Base-by-base conservation (phyloP, 1,284 basidiomycete genomes). In the Hypsizygus ulmarius region DNA sequence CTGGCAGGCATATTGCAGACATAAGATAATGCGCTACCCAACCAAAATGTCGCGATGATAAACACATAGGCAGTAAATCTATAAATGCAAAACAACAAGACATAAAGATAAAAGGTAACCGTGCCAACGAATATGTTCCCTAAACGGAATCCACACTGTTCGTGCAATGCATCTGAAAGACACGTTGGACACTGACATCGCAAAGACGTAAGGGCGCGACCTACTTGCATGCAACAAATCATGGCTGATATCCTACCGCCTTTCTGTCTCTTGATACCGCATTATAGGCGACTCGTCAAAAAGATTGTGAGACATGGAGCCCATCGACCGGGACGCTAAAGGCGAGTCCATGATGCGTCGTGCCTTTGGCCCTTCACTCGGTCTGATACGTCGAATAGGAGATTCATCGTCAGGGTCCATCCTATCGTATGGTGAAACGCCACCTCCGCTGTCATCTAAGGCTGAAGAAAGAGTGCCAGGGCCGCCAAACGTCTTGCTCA, bases 271-370 rank as follows among this genome's bases (percentile, higher is more conserved):
- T 35, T 55, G 52, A 15, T 54, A 59, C 30, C 66, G 59, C 57
- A 69, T 59, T n/a, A 69, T 54, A 29, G 67, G 68, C 5, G 68
- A 69, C 40, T 69, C 69, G 33, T 70, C 67, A 9, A 65, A 52
- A 3, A 64, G 52, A 27, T 53, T 51, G 15, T 57, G 52, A 11
- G 55, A 44, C 29, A 39, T 39, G 0, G 58, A 40, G 21, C 53
- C 34, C 28, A 47, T 49, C 9, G 64, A 54, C 19, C 61, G 60
- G 25, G 59, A 54, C 33, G 60, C 52, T 4, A 63, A 48, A 5
- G 65, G 65, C 8, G 67, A 64, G 36, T 63, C 63, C 11, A 58
- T 49, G 2, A 56, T 37, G 16, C 53, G 61, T 40, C 54, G 59
- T 32, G 51, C 34, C 28, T 51, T 52, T 10, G 53, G 35, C 19